Evolutionary conservation across 148 eudicot species (phyloP).

Genomic region (Bassia scoparia): DNA sequence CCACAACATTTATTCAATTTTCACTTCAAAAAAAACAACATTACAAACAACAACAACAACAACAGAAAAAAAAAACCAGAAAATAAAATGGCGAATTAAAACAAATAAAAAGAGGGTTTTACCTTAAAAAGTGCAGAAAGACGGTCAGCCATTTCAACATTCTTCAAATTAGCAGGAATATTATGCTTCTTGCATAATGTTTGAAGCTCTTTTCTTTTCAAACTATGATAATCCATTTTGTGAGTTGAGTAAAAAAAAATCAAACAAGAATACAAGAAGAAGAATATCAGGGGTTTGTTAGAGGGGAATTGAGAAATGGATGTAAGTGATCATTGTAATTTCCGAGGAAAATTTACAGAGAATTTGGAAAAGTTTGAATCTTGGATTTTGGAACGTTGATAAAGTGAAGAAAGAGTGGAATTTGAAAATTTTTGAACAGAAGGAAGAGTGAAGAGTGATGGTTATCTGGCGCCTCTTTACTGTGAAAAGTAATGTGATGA

Average conservation of each 20-base stretch:
- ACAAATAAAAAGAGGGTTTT: neutral
- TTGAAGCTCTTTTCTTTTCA: constrained; percentile 61
- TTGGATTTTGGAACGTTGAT: neutral
- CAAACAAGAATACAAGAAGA: neutral
- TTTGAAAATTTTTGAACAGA: neutral
- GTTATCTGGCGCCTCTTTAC: too few relatives aligned
- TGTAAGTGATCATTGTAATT: neutral
- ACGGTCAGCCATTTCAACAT: constrained; percentile 53
- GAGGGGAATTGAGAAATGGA: neutral
- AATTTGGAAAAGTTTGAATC: too few relatives aligned
- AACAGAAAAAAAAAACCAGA: neutral
- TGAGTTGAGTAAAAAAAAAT: constrained; percentile 5
- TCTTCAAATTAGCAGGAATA: constrained; percentile 61
- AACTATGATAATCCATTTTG: constrained; percentile 57
- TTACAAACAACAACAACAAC: constrained; percentile 1
- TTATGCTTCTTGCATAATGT: constrained; percentile 60
- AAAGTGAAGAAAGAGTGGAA: neutral
- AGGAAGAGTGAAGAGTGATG: neutral
- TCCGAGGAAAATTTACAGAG: neutral
- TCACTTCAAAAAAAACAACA: constrained; percentile 3
- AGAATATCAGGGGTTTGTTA: neutral
- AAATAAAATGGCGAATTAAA: neutral
- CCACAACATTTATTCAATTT: neutral
- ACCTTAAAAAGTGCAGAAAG: constrained; percentile 51
- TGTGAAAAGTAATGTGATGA: neutral